Conservation (phyloP, 1,139 yeast genomes). For the Blastobotrys serpentis region DNA sequence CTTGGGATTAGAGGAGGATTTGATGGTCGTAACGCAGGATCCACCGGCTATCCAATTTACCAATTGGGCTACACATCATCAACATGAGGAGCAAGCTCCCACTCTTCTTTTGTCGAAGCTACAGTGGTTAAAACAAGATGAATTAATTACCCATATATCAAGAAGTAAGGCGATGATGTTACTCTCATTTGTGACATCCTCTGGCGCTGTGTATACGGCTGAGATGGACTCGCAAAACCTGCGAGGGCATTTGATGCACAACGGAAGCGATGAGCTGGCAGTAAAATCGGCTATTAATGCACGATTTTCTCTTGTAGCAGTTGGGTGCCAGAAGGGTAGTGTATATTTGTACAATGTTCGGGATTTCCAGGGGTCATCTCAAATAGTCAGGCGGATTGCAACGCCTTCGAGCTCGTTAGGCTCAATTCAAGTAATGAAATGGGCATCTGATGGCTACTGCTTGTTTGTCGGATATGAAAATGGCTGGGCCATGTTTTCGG, state of each 20-base stretch:
- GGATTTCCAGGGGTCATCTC: conserved; percentile 37
- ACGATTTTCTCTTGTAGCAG: conserved; percentile 39
- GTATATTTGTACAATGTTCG: conserved; percentile 37
- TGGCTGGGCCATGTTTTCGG: conserved; percentile 42
- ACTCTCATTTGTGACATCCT: conserved; percentile 24
- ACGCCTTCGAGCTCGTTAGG: conserved; percentile 38
- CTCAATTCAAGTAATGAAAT: conserved; percentile 29
- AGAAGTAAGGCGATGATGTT: conserved; percentile 30
- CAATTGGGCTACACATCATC: conserved; percentile 25
- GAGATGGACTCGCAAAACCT: conserved; percentile 10
- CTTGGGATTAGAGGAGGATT: conserved; percentile 33
- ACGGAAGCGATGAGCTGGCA: conserved; percentile 29
- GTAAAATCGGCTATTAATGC: conserved; percentile 37
- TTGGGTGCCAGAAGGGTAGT: conserved; percentile 37
- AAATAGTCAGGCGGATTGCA: conserved; percentile 29
- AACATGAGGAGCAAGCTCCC: conserved; percentile 23
- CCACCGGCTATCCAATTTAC: conserved; percentile 37
- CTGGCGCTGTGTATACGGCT: conserved; percentile 20
- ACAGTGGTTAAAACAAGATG: conserved; percentile 29
- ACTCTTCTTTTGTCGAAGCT: conserved; percentile 28
- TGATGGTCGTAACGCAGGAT: conserved; percentile 34
- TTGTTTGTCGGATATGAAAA: conserved; percentile 38
- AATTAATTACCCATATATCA: conserved; percentile 21
- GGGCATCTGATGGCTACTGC: conserved; percentile 41
- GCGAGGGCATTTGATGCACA: conserved; percentile 29